Evolutionary conservation across 495 filamentous ascomycete genomes (phyloP), one percentile per base, ranked within the genome.

Genomic region (Tuber indicum): DNA sequence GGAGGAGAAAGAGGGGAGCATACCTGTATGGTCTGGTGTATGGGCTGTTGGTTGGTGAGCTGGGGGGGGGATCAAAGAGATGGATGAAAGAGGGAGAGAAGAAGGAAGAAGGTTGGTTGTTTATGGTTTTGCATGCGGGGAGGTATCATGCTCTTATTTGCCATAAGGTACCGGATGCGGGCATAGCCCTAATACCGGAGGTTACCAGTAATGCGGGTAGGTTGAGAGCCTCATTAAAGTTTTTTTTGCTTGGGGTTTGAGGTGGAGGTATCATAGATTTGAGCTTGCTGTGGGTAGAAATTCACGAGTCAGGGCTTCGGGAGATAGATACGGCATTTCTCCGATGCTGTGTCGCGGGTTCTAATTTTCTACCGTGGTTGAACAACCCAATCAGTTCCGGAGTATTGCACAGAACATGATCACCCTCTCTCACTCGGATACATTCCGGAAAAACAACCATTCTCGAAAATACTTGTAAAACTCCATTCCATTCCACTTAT

Each of bases 401-500:
- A 3, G 4, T 32, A 36, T 36, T 26, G 17, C 7, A 9, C 47
- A 23, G 23, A 49, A 23, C 47, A 49, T 19, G 23, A 52, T 52
- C 23, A 12, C 10, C n/a, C 12, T 10, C 52, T 62, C 26, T 62
- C 52, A 26, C 52, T 32, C 52, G 26, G 32, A 62, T 6, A 62
- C 9, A 62, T 6, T 23, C 12, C 49, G 49, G 12, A 52, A n/a
- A 12, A 58, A 58, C 10, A 32, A 66, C 14, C 58, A 66, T 32
- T 26, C 32, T 36, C 14, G 26, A 5, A 66, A 66, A 7, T 36
- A 36, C 58, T 36, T 66, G 58, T 66, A 66, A 66, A 66, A 66
- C 58, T 66, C 58, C 58, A 36, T 66, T 66, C 58, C 26, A 66
- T 66, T 66, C 58, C 58, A 66, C 58, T 66, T 66, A 66, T 66